These are phyloP conservation scores for Agaricus bisporus DNA, from an alignment of 768 basidiomycete genomes.

Conservation along the genomic window DNA sequence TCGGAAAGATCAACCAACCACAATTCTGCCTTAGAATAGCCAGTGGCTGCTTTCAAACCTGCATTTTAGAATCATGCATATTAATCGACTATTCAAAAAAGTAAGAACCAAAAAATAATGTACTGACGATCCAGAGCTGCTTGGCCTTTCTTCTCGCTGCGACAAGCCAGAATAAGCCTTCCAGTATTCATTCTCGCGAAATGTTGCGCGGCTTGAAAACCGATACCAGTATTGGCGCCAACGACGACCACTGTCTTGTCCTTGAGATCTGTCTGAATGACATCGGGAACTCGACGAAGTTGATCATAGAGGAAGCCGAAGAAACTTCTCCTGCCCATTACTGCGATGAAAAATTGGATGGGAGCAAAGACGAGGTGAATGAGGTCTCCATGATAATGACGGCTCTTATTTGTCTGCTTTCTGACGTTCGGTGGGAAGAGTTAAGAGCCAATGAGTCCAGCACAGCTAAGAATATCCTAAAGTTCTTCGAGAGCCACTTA, in stretches of 20 bases:
- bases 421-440: too few relatives aligned
- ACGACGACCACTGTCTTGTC: conserved; percentile 43
- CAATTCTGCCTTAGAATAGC: conserved; percentile 27
- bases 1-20: conserved; percentile 31
- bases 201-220: conserved; percentile 40
- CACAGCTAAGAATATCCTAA: too few relatives aligned
- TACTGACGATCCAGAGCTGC: conserved; percentile 29
- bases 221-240: conserved; percentile 46
- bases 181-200: conserved; percentile 37
- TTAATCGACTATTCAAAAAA: neutral
- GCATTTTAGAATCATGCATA: neutral
- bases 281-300: conserved; percentile 17
- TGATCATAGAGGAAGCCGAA: conserved; percentile 4
- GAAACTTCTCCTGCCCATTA: conserved; percentile 5
- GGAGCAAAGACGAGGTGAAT: neutral
- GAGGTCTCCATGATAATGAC: too few relatives aligned
- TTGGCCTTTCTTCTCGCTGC: conserved; percentile 27
- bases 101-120: neutral
- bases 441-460: too few relatives aligned
- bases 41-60: conserved; percentile 24
- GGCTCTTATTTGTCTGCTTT: too few relatives aligned
- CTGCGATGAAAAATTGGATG: neutral
- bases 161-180: conserved; percentile 31
- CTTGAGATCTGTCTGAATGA: conserved; percentile 28
- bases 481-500: too few relatives aligned